Conservation (phyloP, 139 green algal species). For the Protoeuglena noctilucae region DNA sequence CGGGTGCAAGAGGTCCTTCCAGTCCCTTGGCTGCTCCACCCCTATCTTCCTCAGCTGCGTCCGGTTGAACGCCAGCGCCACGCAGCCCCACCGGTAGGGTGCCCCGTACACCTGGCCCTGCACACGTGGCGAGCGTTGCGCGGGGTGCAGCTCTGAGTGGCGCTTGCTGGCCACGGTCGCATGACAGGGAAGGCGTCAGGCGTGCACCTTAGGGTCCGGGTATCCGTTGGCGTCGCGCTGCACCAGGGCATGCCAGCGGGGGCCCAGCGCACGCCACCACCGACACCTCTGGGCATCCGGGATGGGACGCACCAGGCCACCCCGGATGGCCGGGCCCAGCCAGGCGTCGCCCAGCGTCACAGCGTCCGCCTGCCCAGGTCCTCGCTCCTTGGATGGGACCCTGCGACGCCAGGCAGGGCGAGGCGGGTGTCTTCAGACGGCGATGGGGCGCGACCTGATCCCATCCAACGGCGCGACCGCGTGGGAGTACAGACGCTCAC, state of each 20-base stretch:
- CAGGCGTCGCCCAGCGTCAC: constrained; percentile 63
- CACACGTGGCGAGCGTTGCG: neutral
- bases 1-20: constrained; percentile 65
- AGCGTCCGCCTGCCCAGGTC: too few species aligned
- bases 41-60: constrained; percentile 19
- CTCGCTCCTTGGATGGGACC: too few species aligned
- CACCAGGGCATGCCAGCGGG: constrained; percentile 38
- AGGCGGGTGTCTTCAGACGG: too few species aligned
- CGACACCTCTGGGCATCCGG: constrained; percentile 23
- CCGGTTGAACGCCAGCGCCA: constrained; percentile 43
- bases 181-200: too few species aligned
- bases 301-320: constrained; percentile 50
- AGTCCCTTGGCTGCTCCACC: constrained; percentile 32
- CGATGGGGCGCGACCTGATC: too few species aligned
- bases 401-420: too few species aligned
- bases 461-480: too few species aligned
- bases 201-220: too few species aligned
- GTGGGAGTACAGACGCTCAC: too few species aligned
- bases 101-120: constrained; percentile 41
- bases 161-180: constrained; percentile 4
- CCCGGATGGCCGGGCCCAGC: constrained; percentile 41
- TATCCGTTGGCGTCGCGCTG: constrained; percentile 17
- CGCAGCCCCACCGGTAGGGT: constrained; percentile 63
- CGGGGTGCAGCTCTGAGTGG: too few species aligned
- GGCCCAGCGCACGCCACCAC: constrained; percentile 33